Evolutionary conservation across 208 protist species (phyloP), one percentile per base, ranked within the genome.

Genomic region (Lotmaria passim): DNA sequence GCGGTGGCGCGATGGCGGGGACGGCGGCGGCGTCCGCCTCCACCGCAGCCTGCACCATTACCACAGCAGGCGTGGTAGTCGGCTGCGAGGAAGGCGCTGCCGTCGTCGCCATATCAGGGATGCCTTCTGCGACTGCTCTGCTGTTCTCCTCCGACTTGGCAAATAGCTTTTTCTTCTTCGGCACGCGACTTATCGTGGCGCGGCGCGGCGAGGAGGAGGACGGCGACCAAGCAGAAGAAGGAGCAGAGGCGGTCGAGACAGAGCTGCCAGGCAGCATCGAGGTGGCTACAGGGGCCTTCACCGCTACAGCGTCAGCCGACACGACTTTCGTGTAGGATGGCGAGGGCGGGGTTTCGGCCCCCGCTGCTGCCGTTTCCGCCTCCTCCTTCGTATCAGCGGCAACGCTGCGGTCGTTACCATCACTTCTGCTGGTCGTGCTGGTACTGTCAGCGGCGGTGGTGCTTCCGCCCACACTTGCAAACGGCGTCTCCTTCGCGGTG

Each of bases 151-250:
- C n/a, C n/a, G n/a, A n/a, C n/a, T n/a, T n/a, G n/a, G n/a, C n/a
- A n/a, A n/a, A n/a, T n/a, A n/a, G n/a, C n/a, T 41, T 71, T 7
- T 53, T 60, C 41, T 67, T 65, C 38, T 74, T 74, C 1, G 69
- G 69, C 33, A 62, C 41, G 0, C 69, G 69, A 36, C 69, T 75
- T 30, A 75, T 75, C 12, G 44, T 57, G 60, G 59, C 39, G n/a
- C 69, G 69, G 15, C 17, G 69, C 0, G 58, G 11, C 12, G 36
- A 8, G 21, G 60, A 1, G 12, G 36, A 26, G 17, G 39, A 10
- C 7, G 39, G 0, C 19, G 41, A 1, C 30, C n/a, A n/a, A n/a
- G n/a, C n/a, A n/a, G n/a, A n/a, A n/a, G 56, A 15, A 28, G 66
- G 17, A 33, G 46, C 43, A 26, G 66, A 30, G 6, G 55, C 7